phyloP scores from a whole-genome alignment of 1,284 basidiomycete species.

The Athelia psychrophila region DNA sequence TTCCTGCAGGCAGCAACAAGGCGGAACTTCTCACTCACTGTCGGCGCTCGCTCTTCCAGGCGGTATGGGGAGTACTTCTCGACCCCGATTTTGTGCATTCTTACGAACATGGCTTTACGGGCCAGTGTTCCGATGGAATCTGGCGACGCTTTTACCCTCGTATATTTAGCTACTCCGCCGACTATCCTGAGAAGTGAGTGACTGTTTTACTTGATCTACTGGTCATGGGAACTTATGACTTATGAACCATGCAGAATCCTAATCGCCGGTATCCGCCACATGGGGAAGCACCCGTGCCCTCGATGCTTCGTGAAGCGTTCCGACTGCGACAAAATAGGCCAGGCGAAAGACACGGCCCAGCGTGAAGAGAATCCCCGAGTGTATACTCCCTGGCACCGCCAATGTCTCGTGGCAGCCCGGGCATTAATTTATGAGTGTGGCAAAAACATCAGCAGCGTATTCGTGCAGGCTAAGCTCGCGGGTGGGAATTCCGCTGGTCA shows the following conservation, averaged over 20 bases:
- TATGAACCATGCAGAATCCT: conserved; percentile 21
- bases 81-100: conserved; percentile 10
- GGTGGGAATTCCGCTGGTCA: no score
- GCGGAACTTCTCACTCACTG: conserved; percentile 10
- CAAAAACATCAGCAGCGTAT: conserved; percentile 4
- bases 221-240: not conserved
- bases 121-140: conserved; percentile 16
- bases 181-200: conserved; percentile 23
- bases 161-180: conserved; percentile 18
- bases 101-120: conserved; percentile 16
- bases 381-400: not conserved
- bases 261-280: conserved; percentile 27
- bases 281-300: conserved; percentile 31
- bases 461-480: no score
- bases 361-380: not conserved
- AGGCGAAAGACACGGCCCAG: conserved; percentile 5
- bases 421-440: conserved; percentile 8
- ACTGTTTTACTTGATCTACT: not conserved
- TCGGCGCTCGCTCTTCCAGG: conserved; percentile 15
- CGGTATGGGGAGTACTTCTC: conserved; percentile 10
- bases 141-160: conserved; percentile 15
- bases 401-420: conserved; percentile 6
- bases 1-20: not conserved
- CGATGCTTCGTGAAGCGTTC: conserved; percentile 24
- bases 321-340: conserved; percentile 15